Percentiles rank a stretch among this genome's conserved stretches.
These are phyloP conservation scores for Cucurbita moschata DNA, from an alignment of 306 rosid genomes.

Conservation along the genomic window DNA sequence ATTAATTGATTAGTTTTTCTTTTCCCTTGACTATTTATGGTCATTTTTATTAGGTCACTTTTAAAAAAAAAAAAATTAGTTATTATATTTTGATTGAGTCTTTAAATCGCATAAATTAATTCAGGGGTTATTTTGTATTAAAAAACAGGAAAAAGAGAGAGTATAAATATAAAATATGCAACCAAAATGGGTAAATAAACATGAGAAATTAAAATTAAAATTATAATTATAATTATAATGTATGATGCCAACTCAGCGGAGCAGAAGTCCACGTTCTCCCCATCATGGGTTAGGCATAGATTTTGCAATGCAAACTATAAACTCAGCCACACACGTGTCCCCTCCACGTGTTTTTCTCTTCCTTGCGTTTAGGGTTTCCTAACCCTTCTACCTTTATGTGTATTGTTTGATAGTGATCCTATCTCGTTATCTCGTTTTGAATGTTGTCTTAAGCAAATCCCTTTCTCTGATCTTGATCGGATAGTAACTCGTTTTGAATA, in stretches of 20 bases:
- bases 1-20: no score
- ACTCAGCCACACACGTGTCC: not conserved
- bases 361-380: not conserved
- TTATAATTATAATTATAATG: not conserved
- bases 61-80: no score
- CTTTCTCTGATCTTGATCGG: no score
- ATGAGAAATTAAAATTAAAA: not conserved
- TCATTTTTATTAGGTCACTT: no score
- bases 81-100: no score
- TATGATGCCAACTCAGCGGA: not conserved
- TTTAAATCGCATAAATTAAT: no score
- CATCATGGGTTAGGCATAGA: not conserved
- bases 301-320: not conserved
- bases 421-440: no score
- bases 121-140: no score
- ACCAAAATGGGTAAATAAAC: not conserved
- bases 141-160: not conserved
- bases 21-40: no score
- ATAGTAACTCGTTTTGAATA: no score
- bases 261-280: not conserved
- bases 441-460: no score
- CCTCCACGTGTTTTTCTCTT: not conserved
- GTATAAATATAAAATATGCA: not conserved
- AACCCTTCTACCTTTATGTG: not conserved
- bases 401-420: not conserved